Evolutionary conservation across 2,329 filamentous ascomycete species (phyloP).

Genomic region (Emergomyces africanus): DNA sequence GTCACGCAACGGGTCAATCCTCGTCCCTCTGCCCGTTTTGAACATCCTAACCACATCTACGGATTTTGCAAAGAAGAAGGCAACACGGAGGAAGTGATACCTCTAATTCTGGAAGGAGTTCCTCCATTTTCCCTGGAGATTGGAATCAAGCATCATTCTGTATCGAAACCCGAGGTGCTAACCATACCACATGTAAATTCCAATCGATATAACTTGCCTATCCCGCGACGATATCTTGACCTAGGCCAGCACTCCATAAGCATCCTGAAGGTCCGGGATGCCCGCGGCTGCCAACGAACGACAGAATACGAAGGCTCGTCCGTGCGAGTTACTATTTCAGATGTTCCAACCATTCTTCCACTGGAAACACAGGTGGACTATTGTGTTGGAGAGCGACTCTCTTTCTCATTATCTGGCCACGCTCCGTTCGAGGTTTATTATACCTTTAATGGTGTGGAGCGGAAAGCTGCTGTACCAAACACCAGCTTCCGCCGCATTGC

Average conservation of each 20-base stretch:
- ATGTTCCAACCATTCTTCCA: slow-evolving; percentile 81
- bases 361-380: slow-evolving; percentile 76
- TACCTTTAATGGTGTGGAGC: slow-evolving; percentile 64
- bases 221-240: slow-evolving; percentile 72
- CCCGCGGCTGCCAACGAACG: slow-evolving; percentile 70
- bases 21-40: slow-evolving; percentile 69
- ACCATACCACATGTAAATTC: slow-evolving; percentile 66
- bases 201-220: slow-evolving; percentile 63
- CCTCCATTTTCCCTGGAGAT: slow-evolving; percentile 86
- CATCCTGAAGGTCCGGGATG: slow-evolving; percentile 80
- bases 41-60: slow-evolving; percentile 80
- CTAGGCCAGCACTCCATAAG: slow-evolving; percentile 81
- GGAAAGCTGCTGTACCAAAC: slow-evolving; percentile 58
- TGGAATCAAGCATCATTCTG: slow-evolving; percentile 83
- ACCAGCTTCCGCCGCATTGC: slow-evolving; percentile 89
- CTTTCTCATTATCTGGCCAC: slow-evolving; percentile 80
- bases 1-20: slow-evolving; percentile 76
- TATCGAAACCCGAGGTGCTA: slow-evolving; percentile 65
- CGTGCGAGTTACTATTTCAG: slow-evolving; percentile 83
- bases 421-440: slow-evolving; percentile 91
- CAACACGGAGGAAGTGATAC: slow-evolving; percentile 72
- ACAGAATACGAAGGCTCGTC: slow-evolving; percentile 58
- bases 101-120: slow-evolving; percentile 67
- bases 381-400: slow-evolving; percentile 89
- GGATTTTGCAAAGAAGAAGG: slow-evolving; percentile 86